Evolutionary conservation across 768 basidiomycete genomes (phyloP), one percentile per base, ranked within the genome.

Genomic region (Nevesoporus exiguus): DNA sequence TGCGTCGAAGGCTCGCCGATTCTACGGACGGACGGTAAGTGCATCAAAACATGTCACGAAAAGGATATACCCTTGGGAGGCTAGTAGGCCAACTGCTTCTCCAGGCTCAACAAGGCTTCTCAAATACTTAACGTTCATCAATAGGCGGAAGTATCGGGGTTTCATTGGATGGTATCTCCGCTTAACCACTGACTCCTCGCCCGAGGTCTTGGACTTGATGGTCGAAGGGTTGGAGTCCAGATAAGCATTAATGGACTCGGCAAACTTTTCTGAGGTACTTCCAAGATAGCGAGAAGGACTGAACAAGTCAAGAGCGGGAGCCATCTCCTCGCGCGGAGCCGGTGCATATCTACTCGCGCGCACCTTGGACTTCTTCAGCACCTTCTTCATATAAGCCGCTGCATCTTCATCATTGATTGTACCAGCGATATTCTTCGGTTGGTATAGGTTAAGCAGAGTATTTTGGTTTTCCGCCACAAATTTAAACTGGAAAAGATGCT

Each of bases 1-100:
- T 99, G 97, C 0, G 97, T 99, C 15, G 97, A 99, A 5, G 97
- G 97, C 71, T 99, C 97, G 48, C 97, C 97, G 40, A 99, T 84
- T 74, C 97, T 98, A 55, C 8, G 49, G 45, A 31, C 9, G 7
- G 49, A 48, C 44, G 51, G 42, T 50, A 52, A 54, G 34, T 15
- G 31, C 31, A 10, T 45, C n/a, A 27, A 17, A 49, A 50, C 10
- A 42, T 5, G 5, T 21, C 25, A 24, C 7, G 21, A 29, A 41
- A 40, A 7, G 30, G 25, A 75, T 82, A 59, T 71, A 95, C 96
- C 95, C 93, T 77, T 99, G 97, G 17, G 96, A 96, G 11, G 97
- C 97, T 44, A 99, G 77, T 43, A 98, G 71, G 37, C 97, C 97
- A 30, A 99, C 96, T n/a, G 97, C 94, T 74, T 99, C 97, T 58